Base-by-base conservation (phyloP, 345 rosid species). In the Pistacia integerrima region DNA sequence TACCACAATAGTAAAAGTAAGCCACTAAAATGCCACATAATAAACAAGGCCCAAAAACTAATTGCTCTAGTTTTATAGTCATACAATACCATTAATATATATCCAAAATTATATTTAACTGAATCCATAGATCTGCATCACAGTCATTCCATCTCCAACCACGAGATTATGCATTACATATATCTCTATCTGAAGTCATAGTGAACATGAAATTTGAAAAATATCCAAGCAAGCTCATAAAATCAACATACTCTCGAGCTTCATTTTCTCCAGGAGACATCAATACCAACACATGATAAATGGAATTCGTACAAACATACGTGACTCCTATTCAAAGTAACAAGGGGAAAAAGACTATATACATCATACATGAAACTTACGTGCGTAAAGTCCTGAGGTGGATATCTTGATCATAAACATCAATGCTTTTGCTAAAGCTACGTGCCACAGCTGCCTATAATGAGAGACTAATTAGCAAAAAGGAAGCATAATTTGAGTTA, bases 351-450 rank as follows among this genome's bases (percentile, higher is more conserved):
- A 46, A 36, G 20, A 12, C 25, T 30, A 72, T 71, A 13, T 52
- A 51, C 58, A 33, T 55, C 46, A 25, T 3, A 25, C 11, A 72
- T 30, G 36, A 72, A 65, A 80, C 91, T 78, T 74, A 89, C 92
- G 93, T 84, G 67, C 70, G 86, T 38, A 91, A 57, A 60, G 93
- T 87, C 60, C 78, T 84, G 67, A 89, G 81, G 79, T 87, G 89
- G 72, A 89, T 91, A 80, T 91, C 96, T 79, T 91, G 93, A 80
- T 91, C 96, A 80, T 91, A 89, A 58, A 91, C 79, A 78, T 91
- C 92, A 73, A 88, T 59, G 77, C 85, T 85, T 81, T 82, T 88
- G 85, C 85, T 77, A 61, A 88, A 91, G 84, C 90, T 87, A 69
- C 77, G 87, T 13, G 95, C 90, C 61, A 89, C 90, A 54, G 89